Evolutionary conservation across 805 yeast genomes (phyloP).

Genomic region (Hanseniaspora vineae): DNA sequence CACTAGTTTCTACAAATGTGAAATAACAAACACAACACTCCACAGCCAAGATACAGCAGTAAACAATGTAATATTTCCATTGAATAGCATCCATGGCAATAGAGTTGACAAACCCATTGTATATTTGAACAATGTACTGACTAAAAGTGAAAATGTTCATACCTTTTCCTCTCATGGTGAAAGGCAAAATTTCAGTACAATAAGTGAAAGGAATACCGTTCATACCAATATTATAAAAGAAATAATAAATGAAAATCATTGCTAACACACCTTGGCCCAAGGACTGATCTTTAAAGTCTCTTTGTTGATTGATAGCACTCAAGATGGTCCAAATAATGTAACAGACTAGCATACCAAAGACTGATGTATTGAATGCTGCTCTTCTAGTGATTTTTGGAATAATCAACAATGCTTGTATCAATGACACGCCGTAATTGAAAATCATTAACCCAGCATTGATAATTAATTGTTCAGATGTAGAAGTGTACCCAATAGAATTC

Average conservation of each 20-base stretch:
- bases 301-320: constrained; percentile 34
- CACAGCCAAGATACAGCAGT: constrained; percentile 22
- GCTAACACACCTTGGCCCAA: constrained; percentile 30
- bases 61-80: constrained; percentile 26
- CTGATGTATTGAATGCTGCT: constrained; percentile 23
- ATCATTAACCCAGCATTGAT: constrained; percentile 39
- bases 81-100: constrained; percentile 25
- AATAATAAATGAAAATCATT: constrained; percentile 28
- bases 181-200: constrained; percentile 29
- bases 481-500: constrained; percentile 38
- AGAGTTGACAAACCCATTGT: constrained; percentile 25
- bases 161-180: constrained; percentile 22
- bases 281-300: constrained; percentile 27
- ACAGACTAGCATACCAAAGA: constrained; percentile 24
- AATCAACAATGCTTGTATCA: constrained; percentile 19
- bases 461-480: constrained; percentile 29
- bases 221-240: constrained; percentile 28
- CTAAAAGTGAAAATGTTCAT: constrained; percentile 12
- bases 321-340: constrained; percentile 32
- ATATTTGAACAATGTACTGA: constrained; percentile 17
- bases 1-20: constrained; percentile 28
- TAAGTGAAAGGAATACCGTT: constrained; percentile 35
- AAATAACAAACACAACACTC: constrained; percentile 15
- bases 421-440: constrained; percentile 28
- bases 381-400: constrained; percentile 23